These are phyloP conservation scores for Zancudomyces culisetae DNA, from an alignment of 371 early-diverging fungal species.

Conservation along the genomic window DNA sequence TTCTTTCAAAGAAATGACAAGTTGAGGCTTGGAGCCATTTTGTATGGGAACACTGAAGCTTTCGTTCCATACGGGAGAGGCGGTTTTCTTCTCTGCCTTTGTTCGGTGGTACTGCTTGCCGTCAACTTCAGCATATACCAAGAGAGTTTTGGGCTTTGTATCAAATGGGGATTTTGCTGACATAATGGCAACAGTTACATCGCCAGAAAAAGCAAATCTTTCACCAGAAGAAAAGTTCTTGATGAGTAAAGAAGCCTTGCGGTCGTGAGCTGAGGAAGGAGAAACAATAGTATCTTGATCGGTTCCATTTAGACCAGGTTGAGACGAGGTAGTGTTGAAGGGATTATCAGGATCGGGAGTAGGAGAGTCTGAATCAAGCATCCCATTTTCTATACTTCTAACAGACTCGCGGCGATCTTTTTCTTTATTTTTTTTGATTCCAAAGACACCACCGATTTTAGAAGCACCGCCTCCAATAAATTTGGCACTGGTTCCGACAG, in stretches of 20 bases:
- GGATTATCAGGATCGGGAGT: background rate
- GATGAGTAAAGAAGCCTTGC: background rate
- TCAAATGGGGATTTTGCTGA: conserved; percentile 16
- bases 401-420: background rate
- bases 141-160: conserved; percentile 47
- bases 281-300: too few relatives aligned
- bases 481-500: conserved; percentile 1
- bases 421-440: background rate
- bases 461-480: background rate
- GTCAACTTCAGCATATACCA: conserved; percentile 22
- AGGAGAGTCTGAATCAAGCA: background rate
- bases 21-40: conserved; percentile 21
- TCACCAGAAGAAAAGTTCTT: conserved; percentile 31
- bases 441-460: background rate
- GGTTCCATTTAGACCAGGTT: background rate
- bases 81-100: conserved; percentile 45
- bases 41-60: conserved; percentile 28
- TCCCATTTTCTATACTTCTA: background rate
- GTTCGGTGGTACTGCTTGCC: conserved; percentile 42
- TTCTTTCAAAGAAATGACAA: conserved; percentile 39
- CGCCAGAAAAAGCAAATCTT: conserved; percentile 21
- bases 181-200: conserved; percentile 10
- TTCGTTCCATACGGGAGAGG: conserved; percentile 48
- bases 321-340: background rate
- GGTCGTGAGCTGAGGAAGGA: too few relatives aligned